Evolutionary conservation across 257 asterid genomes (phyloP).

Genomic region (Apocynum venetum): DNA sequence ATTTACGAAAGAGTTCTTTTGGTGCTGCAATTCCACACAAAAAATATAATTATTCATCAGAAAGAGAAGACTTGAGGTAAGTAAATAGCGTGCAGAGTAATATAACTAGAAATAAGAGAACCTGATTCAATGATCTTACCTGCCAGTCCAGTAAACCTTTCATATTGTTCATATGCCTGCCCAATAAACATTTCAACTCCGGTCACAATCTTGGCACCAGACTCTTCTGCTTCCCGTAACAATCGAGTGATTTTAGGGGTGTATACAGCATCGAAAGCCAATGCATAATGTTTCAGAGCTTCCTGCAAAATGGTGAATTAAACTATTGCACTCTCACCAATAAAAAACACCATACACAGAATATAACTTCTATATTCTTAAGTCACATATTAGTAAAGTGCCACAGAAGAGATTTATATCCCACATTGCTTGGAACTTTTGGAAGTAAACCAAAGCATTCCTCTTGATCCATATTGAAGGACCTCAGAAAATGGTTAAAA

Average conservation of each 20-base stretch:
- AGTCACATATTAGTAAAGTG: not conserved
- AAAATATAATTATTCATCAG: not conserved
- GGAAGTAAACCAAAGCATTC: not conserved
- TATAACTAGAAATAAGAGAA: not conserved
- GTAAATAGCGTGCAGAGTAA: not conserved
- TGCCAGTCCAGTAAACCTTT: constrained; percentile 84
- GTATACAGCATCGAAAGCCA: constrained; percentile 93
- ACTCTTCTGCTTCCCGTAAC: constrained; percentile 67
- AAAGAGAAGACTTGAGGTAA: constrained; percentile 8
- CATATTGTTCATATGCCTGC: constrained; percentile 90
- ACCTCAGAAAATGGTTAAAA: not conserved
- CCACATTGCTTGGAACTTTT: not conserved
- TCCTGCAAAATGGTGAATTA: constrained; percentile 46
- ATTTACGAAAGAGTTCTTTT: constrained; percentile 64
- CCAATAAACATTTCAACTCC: constrained; percentile 93
- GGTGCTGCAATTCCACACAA: constrained; percentile 56
- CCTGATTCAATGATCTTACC: constrained; percentile 33
- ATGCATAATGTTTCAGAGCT: constrained; percentile 56
- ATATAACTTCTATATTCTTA: not conserved
- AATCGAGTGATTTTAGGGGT: constrained; percentile 84
- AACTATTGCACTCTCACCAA: not conserved
- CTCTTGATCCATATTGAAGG: not conserved
- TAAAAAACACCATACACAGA: not conserved
- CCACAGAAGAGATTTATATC: not conserved
- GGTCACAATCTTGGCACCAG: constrained; percentile 71